These are phyloP conservation scores for Fraxinus latifolia DNA, from an alignment of 305 asterid genomes.

Conservation along the genomic window DNA sequence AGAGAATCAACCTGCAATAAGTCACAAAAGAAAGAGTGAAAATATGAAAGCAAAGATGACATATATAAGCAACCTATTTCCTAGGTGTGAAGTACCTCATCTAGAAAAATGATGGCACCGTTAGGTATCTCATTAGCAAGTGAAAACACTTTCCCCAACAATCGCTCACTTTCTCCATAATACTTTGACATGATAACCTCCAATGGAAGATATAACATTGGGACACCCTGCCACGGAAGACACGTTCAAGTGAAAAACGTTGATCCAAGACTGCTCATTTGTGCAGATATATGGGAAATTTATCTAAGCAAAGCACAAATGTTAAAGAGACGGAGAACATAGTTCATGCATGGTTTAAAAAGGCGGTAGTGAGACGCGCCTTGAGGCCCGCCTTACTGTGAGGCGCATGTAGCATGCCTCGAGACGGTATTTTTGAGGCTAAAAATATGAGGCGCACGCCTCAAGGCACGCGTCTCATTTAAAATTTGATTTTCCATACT, in stretches of 20 bases:
- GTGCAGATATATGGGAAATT: constrained; percentile 14
- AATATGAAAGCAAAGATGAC: background rate
- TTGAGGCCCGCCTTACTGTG: too few relatives aligned
- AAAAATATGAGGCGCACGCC: too few relatives aligned
- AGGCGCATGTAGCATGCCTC: too few relatives aligned
- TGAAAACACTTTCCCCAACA: constrained; percentile 87
- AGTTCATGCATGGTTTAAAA: too few relatives aligned
- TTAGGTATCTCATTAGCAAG: constrained; percentile 79
- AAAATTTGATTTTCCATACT: too few relatives aligned
- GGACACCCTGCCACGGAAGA: constrained; percentile 62
- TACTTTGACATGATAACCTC: constrained; percentile 91
- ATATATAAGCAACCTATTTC: background rate
- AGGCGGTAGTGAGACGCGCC: too few relatives aligned
- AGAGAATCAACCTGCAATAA: constrained; percentile 82
- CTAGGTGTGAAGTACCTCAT: constrained; percentile 59
- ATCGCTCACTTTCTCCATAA: constrained; percentile 94
- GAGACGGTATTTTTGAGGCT: too few relatives aligned
- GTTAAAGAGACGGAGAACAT: background rate
- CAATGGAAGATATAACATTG: constrained; percentile 82
- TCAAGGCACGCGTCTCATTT: too few relatives aligned
- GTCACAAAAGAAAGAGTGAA: background rate
- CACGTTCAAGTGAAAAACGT: constrained; percentile 11
- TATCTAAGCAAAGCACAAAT: background rate
- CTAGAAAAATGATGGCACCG: constrained; percentile 86
- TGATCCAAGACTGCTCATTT: constrained; percentile 11